Conservation (phyloP, 1,284 basidiomycete genomes). For the Boletellus deceptivus region DNA sequence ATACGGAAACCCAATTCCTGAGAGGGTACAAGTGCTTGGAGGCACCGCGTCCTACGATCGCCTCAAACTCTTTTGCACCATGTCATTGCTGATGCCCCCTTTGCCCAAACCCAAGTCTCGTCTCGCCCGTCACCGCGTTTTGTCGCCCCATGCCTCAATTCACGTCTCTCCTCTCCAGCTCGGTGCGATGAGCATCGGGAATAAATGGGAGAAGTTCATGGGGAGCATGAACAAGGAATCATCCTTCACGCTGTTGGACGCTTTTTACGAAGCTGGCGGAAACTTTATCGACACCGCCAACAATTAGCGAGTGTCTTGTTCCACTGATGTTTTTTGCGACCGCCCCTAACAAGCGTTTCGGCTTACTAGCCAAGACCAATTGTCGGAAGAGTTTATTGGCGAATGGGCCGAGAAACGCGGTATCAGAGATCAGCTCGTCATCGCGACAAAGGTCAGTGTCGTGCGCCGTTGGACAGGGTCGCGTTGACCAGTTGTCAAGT, state of each 20-base stretch:
- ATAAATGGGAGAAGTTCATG: slow-evolving; percentile 36
- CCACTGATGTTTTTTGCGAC: neutral
- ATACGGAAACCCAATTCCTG: neutral
- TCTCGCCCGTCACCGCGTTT: slow-evolving; percentile 41
- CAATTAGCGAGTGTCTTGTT: slow-evolving; percentile 36
- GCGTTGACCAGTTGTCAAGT: slow-evolving; percentile 22
- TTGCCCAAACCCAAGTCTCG: slow-evolving; percentile 30
- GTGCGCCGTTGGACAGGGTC: neutral
- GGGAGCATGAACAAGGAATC: slow-evolving; percentile 39
- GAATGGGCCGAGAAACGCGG: slow-evolving; percentile 53
- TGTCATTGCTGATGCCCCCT: slow-evolving; percentile 2
- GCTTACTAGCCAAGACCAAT: slow-evolving; percentile 43
- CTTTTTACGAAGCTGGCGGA: slow-evolving; percentile 47
- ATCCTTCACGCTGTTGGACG: slow-evolving; percentile 49
- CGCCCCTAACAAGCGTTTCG: neutral
- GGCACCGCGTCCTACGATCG: neutral
- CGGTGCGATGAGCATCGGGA: slow-evolving; percentile 55
- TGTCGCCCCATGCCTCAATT: slow-evolving; percentile 41
- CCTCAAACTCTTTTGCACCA: neutral
- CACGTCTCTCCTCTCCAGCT: slow-evolving; percentile 50
- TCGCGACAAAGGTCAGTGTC: slow-evolving; percentile 49
- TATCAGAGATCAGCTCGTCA: slow-evolving; percentile 52
- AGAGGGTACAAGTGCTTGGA: neutral
- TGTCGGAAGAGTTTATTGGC: slow-evolving; percentile 53
- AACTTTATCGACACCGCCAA: slow-evolving; percentile 60